These are phyloP conservation scores for Neurospora sp. DNA, from an alignment of 495 filamentous ascomycete species.

Conservation along the genomic window DNA sequence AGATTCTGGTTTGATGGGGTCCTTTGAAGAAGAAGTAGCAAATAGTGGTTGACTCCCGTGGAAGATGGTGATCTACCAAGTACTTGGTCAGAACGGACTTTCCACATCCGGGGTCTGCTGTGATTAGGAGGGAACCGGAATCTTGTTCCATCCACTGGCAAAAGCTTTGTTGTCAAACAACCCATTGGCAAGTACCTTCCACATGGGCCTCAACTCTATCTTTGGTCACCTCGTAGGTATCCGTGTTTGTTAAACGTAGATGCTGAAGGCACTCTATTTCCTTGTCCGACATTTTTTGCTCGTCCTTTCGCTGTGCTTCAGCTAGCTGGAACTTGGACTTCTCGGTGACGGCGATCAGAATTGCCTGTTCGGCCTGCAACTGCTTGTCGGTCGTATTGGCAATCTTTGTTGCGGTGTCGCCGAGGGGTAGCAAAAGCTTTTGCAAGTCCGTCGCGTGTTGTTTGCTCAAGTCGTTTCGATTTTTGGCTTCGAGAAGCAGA, in stretches of 20 bases:
- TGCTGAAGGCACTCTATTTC: background rate
- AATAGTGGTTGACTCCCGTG: slow-evolving; percentile 10
- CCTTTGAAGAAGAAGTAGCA: slow-evolving; percentile 55
- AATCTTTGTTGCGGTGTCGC: background rate
- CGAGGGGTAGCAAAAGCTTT: background rate
- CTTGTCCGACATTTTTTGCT: background rate
- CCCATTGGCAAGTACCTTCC: slow-evolving; percentile 34
- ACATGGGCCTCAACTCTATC: background rate
- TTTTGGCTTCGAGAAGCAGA: background rate
- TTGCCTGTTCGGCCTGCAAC: background rate
- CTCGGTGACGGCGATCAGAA: background rate
- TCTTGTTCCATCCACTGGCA: slow-evolving; percentile 19
- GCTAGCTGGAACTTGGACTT: background rate
- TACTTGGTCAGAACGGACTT: slow-evolving; percentile 43
- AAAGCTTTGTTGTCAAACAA: slow-evolving; percentile 23
- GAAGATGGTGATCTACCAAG: slow-evolving; percentile 29
- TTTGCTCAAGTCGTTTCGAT: background rate
- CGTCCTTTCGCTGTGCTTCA: background rate
- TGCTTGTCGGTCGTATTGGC: background rate
- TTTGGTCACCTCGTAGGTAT: background rate
- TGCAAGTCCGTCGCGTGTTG: background rate
- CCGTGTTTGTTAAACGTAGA: background rate
- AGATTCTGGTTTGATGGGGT: slow-evolving; percentile 33
- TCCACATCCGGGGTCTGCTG: slow-evolving; percentile 46
- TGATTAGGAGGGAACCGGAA: slow-evolving; percentile 34